Base-by-base conservation (phyloP, 2,329 filamentous ascomycete genomes). In the Colletotrichum kahawae region DNA sequence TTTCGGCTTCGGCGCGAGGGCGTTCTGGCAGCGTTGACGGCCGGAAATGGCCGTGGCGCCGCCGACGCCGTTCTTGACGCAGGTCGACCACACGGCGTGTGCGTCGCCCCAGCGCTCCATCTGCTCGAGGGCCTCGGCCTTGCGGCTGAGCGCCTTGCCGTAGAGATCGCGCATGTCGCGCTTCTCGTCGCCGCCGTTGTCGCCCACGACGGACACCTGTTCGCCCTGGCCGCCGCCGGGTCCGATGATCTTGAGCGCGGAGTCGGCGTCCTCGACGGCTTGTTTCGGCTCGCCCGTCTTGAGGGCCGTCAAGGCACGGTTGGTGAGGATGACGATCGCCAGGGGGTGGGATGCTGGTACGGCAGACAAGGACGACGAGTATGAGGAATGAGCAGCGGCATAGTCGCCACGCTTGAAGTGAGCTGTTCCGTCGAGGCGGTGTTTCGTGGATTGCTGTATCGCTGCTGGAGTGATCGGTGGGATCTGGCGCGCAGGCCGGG, bases 321-420 rank as follows among this genome's bases (percentile, higher is more conserved):
- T 99, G 79, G 95, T 96, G 27, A 98, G 91, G 8, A 98, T 90
- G n/a, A 98, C 88, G 74, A 98, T 97, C 21, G 92, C 92, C 29
- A 98, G 88, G 0, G 96, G 96, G 82, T 99, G 97, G 5, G 89
- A 90, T 16, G 91, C 84, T 2, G 97, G 97, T 36, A 99, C 88
- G 48, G 92, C 91, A 1, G 90, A 87, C 4, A 99, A 87, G 2
- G 97, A 95, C 34, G 91, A 90, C 1, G 94, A 92, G 83, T 98
- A 99, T 1, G 94, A 93, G 24, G 92, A 89, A 80, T 98, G 95
- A 0, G 97, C 97, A 12, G 94, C 90, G 21, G 95, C 93, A 83
- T 95, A 99, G 83, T 99, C 97, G 38, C 97, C 97, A 43, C 95
- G 92, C 84, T 98, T 98, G 86, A 98, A 98, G 78, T 97, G 94